Conservation (phyloP, 2,329 filamentous ascomycete species). For the Lecanicillium sp. region DNA sequence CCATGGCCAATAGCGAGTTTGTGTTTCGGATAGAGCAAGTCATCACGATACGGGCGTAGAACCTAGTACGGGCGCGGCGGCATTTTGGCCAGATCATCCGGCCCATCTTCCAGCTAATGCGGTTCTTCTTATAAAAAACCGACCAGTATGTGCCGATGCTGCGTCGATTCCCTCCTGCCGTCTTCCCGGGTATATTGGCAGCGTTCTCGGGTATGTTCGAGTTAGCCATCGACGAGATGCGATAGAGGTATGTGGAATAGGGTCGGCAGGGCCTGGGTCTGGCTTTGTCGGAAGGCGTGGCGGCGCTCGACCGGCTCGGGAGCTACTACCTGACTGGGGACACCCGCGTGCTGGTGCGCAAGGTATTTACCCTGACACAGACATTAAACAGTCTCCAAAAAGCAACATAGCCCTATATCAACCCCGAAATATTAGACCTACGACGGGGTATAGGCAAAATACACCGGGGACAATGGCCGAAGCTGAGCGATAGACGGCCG, state of each 20-base stretch:
- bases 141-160: conserved; percentile 12
- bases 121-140: conserved; percentile 14
- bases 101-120: conserved; percentile 15
- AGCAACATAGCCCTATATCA: not conserved
- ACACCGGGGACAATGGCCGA: not conserved
- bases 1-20: not conserved
- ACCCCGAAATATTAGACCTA: not conserved
- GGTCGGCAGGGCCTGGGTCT: not conserved
- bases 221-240: conserved; percentile 10
- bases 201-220: conserved; percentile 12
- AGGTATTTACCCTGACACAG: not conserved
- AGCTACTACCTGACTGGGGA: not conserved
- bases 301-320: not conserved
- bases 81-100: conserved; percentile 10
- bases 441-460: not conserved
- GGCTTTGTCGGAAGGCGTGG: not conserved
- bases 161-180: not conserved
- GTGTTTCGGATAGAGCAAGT: conserved; percentile 14
- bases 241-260: not conserved
- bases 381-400: not conserved
- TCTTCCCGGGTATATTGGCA: conserved; percentile 8
- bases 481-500: not conserved
- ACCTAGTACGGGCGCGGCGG: not conserved
- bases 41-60: not conserved
- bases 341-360: not conserved